These are phyloP conservation scores for Holtermanniella nyarrowii DNA, from an alignment of 768 basidiomycete genomes.

Conservation along the genomic window DNA sequence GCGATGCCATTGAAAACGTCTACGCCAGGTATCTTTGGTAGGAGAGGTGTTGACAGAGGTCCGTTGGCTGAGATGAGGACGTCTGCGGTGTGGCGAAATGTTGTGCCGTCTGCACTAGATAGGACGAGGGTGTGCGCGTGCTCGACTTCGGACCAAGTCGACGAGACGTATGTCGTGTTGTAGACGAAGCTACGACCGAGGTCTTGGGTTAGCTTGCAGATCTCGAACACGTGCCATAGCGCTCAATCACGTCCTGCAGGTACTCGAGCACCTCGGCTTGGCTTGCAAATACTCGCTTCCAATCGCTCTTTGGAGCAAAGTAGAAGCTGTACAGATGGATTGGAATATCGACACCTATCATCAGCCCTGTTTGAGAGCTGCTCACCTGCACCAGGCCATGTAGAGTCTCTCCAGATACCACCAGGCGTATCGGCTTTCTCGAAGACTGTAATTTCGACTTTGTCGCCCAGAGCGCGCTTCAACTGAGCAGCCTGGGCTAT, in stretches of 20 bases:
- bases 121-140: slow-evolving; percentile 46
- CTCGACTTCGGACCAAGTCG: slow-evolving; percentile 46
- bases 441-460: slow-evolving; percentile 4
- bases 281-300: slow-evolving; percentile 46
- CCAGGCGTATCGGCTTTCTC: slow-evolving; percentile 8
- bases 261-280: slow-evolving; percentile 51
- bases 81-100: slow-evolving; percentile 43
- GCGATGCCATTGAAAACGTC: slow-evolving; percentile 51
- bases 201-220: slow-evolving; percentile 10
- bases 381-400: slow-evolving; percentile 12
- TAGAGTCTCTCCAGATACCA: slow-evolving; percentile 13
- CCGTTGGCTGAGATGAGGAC: slow-evolving; percentile 46
- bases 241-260: slow-evolving; percentile 46
- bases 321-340: slow-evolving; percentile 6
- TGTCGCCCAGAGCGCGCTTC: slow-evolving; percentile 9
- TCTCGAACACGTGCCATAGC: slow-evolving; percentile 4
- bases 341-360: slow-evolving; percentile 1
- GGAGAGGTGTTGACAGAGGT: slow-evolving; percentile 47
- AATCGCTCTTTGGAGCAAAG: slow-evolving; percentile 45
- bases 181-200: slow-evolving; percentile 32
- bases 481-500: slow-evolving; percentile 18
- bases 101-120: slow-evolving; percentile 41
- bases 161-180: slow-evolving; percentile 43
- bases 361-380: background rate
- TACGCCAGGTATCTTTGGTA: slow-evolving; percentile 46